Evolutionary conservation across 352 stramenopile genomes (phyloP), one percentile per base, ranked within the genome.

Genomic region (Phytophthora palmivora): DNA sequence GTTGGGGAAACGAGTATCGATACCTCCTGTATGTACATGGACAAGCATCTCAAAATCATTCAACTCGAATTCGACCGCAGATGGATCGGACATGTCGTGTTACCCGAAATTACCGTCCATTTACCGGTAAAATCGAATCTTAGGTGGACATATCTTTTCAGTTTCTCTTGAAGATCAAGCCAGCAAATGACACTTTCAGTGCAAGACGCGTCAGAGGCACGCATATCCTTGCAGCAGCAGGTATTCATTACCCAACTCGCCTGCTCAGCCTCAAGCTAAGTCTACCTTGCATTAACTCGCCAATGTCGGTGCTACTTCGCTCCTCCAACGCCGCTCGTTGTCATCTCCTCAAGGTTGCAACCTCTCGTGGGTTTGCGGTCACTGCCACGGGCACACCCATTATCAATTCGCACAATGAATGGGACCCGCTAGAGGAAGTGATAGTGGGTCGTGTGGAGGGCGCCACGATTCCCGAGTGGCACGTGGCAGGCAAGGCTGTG

Each of bases 361-460:
- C 51, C 41, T 52, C 59, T 7, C 39, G 65, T 4, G 24, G 22
- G 19, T 67, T 74, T 49, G 48, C 49, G 30, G 55, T 61, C 10
- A 61, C 72, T 9, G 65, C 70, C 15, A 66, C 66, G 6, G 70
- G 59, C 14, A 88, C 76, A 38, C 82, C 79, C 16, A 82, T 89
- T 32, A 85, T 97, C 50, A 97, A 97, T 77, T 96, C 87, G 32
- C 87, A 96, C 78, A 97, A 94, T 51, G 89, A 97, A 62, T 96
- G 88, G 85, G 89, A 97, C 46, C 87, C 89, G 34, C 74, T 97
- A 19, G 89, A 97, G 67, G 89, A 97, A 57, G 86, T 97, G 41
- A 96, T 97, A 42, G 88, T 97, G n/a, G 89, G 88, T 3, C 74
- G 85, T 14, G 80, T 97, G 21, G 87, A 96, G 15, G 88, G 88